Evolutionary conservation across 441 rosid genomes (phyloP), one percentile per base, ranked within the genome.

Genomic region (Adansonia madagascariensis): DNA sequence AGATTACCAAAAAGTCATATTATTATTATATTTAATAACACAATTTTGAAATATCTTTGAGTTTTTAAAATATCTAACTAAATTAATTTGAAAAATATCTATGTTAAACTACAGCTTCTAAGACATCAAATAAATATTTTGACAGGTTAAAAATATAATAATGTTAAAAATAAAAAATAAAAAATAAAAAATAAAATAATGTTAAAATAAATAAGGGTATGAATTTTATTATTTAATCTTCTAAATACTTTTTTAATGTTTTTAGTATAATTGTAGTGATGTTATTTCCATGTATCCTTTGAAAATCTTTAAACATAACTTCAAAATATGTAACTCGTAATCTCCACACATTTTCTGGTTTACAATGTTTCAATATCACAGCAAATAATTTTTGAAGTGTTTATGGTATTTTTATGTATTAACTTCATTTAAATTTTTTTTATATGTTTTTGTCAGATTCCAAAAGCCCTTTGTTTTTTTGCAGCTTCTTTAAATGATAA

Each of bases 241-340:
- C 71, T 20, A 17, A 66, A 65, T 65, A 8, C 71, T 65, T 35
- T 35, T n/a, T 41, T 12, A 65, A 15, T 24, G 71, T 65, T 1
- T n/a, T 6, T 15, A 9, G 41, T n/a, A n/a, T 65, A 18, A 41
- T 65, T 17, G n/a, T 3, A 3, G 17, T 3, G 6, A 3, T 9
- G 3, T 22, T 5, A 15, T 43, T n/a, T 41, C 10, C 20, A 39
- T 18, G 20, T 8, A 35, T 10, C 43, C 52, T 65, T 65, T 5
- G 4, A 6, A 12, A 57, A 2, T 57, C 27, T 18, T 57, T 27
- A 18, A 4, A 57, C 24, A 57, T 57, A 11, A 18, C 24, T 1
- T 63, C 20, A 31, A 35, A 63, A 18, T 6, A n/a, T 35, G 8
- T 11, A 15, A 39, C 49, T 50, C 71, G 12, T 1, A 65, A 10